Base-by-base conservation (phyloP, 2,329 filamentous ascomycete genomes). In the Pseudocercospora vitis region DNA sequence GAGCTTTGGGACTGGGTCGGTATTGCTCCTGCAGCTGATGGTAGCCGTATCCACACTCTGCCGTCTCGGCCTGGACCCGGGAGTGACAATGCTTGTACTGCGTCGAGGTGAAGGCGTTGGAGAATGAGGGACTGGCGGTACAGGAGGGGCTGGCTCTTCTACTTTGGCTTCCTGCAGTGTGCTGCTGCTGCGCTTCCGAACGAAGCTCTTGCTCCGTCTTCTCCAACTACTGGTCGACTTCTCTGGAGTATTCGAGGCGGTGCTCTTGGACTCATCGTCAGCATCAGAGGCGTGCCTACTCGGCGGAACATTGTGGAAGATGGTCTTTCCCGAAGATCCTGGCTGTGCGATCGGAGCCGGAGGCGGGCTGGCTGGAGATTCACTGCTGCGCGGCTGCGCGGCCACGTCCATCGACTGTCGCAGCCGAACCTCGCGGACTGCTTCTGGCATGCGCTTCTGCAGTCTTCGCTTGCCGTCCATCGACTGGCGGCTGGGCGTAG, bases 401-500 rank as follows among this genome's bases (percentile, higher is more conserved):
- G 28, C 40, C 19, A 48, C 12, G 16, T 61, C 46, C 31, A 57
- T 23, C 42, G 58, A 52, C 31, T 44, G 35, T 11, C 53, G 48
- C n/a, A 50, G 37, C 29, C 48, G 58, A 3, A 44, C 46, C 21
- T 26, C 48, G 28, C 59, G 60, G 11, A 62, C 37, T 55, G 49
- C 68, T 62, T 40, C 53, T 19, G 66, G 65, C 55, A 65, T 65
- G 1, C 62, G 52, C 44, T 71, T 71, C 31, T 68, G 65, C 24
- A 70, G 55, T 49, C 35, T 35, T 14, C 18, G 45, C 24, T 29
- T 29, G 45, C 26, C 44, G 16, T 31, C 31, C 45, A 44, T 42
- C 11, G 14, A 47, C 31, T 28, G 51, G 44, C 23, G 39, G 19
- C 35, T 49, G n/a, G 35, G 26, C 26, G 14, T 33, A 24, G 23